phyloP scores from a whole-genome alignment of 2,329 filamentous ascomycete species.

The Graphiopsis chlorocephala region DNA sequence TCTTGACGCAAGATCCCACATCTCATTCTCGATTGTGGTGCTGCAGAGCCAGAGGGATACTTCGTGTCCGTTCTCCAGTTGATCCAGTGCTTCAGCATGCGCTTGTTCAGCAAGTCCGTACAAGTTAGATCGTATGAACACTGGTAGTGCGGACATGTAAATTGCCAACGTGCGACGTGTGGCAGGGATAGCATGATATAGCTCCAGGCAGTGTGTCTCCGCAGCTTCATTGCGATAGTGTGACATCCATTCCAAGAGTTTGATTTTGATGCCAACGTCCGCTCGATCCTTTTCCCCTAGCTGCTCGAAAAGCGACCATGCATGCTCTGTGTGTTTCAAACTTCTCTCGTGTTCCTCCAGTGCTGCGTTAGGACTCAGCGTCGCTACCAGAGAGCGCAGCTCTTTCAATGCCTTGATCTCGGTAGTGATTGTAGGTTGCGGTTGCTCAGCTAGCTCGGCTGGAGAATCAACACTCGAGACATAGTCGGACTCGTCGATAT shows the following conservation, averaged over 20 bases:
- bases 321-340: slow-evolving; percentile 16
- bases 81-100: slow-evolving; percentile 29
- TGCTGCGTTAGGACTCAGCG: not conserved
- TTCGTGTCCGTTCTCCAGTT: slow-evolving; percentile 25
- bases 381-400: not conserved
- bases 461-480: not conserved
- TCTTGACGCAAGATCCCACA: slow-evolving; percentile 21
- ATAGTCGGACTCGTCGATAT: not conserved
- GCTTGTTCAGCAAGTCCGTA: slow-evolving; percentile 19
- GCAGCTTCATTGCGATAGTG: slow-evolving; percentile 19
- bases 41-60: slow-evolving; percentile 24
- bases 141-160: slow-evolving; percentile 24
- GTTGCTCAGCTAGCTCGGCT: not conserved
- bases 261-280: slow-evolving; percentile 25
- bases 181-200: slow-evolving; percentile 28
- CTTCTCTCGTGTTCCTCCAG: not conserved
- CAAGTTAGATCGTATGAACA: slow-evolving; percentile 21
- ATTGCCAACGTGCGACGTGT: slow-evolving; percentile 20
- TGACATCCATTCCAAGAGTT: slow-evolving; percentile 30
- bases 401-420: not conserved
- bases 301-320: slow-evolving; percentile 38
- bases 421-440: not conserved
- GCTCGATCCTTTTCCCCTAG: slow-evolving; percentile 25
- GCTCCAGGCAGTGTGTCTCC: slow-evolving; percentile 22
- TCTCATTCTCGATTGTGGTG: slow-evolving; percentile 19